Percentiles rank a stretch among this genome's conserved stretches.
Conservation (phyloP, 352 stramenopile genomes). For the Phytophthora lateralis region DNA sequence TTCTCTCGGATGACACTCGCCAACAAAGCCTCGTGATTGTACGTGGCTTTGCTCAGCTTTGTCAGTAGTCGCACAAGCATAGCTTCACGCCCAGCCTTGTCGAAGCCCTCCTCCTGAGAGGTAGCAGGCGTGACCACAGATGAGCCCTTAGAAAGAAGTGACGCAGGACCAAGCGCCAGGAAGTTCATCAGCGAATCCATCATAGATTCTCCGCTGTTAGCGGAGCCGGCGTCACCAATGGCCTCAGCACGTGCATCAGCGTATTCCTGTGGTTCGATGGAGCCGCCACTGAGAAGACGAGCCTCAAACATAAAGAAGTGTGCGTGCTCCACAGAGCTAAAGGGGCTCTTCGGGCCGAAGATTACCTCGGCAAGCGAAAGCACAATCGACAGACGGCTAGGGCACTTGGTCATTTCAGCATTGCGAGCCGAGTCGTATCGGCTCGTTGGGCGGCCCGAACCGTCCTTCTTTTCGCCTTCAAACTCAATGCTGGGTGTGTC, state of each 20-base stretch:
- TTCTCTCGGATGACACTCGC: conserved; percentile 73
- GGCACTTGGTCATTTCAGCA: conserved; percentile 74
- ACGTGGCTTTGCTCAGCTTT: conserved; percentile 83
- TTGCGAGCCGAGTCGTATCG: conserved; percentile 82
- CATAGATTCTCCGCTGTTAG: conserved; percentile 61
- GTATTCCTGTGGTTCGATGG: conserved; percentile 86
- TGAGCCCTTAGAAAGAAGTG: conserved; percentile 50
- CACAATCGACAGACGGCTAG: conserved; percentile 84
- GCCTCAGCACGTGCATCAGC: conserved; percentile 67
- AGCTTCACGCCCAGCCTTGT: conserved; percentile 77
- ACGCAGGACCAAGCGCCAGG: conserved; percentile 74
- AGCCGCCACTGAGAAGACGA: conserved; percentile 79
- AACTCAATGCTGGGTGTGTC: conserved; percentile 87
- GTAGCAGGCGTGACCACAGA: conserved; percentile 50
- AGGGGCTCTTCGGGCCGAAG: conserved; percentile 63
- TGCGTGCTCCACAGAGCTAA: conserved; percentile 84
- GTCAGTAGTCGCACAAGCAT: conserved; percentile 88
- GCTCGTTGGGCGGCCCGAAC: conserved; percentile 57
- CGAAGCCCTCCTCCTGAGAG: conserved; percentile 84
- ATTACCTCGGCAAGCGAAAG: conserved; percentile 84
- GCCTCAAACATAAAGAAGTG: conserved; percentile 93
- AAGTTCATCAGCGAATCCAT: conserved; percentile 92
- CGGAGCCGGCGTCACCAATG: conserved; percentile 49
- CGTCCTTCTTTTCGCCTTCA: conserved; percentile 82
- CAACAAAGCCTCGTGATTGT: conserved; percentile 77